These are phyloP conservation scores for Ascochyta fabae DNA, from an alignment of 2,329 filamentous ascomycete species.

Conservation along the genomic window DNA sequence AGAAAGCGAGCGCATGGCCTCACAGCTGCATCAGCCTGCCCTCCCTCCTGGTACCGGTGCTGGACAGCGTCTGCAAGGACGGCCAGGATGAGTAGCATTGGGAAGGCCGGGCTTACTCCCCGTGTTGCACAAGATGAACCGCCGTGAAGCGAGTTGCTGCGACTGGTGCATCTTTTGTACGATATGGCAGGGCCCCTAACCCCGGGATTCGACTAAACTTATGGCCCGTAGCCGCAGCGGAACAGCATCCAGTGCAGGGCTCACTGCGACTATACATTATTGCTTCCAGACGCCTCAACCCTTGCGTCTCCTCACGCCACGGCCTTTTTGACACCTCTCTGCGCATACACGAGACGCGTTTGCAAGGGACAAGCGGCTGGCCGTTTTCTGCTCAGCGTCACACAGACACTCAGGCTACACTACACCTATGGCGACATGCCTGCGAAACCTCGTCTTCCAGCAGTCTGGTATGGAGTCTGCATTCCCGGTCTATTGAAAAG, in stretches of 20 bases:
- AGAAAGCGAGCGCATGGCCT: constrained; percentile 1
- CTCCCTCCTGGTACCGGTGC: neutral
- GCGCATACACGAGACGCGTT: constrained; percentile 10
- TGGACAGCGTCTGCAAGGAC: constrained; percentile 10
- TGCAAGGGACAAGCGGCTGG: constrained; percentile 4
- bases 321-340: neutral
- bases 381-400: neutral
- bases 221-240: constrained; percentile 11
- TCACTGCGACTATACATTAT: neutral
- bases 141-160: constrained; percentile 10
- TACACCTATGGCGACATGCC: neutral
- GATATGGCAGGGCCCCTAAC: constrained; percentile 13
- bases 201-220: constrained; percentile 10
- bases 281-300: neutral
- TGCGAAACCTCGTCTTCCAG: constrained; percentile 6
- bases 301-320: constrained; percentile 4
- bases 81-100: constrained; percentile 12
- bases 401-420: neutral
- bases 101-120: constrained; percentile 9
- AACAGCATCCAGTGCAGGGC: neutral
- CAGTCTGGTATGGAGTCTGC: constrained; percentile 12
- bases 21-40: constrained; percentile 2
- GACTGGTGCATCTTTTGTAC: constrained; percentile 10
- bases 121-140: constrained; percentile 15
- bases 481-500: constrained; percentile 16